Base-by-base conservation (phyloP, 2,329 filamentous ascomycete species). In the Lachnellula suecica region DNA sequence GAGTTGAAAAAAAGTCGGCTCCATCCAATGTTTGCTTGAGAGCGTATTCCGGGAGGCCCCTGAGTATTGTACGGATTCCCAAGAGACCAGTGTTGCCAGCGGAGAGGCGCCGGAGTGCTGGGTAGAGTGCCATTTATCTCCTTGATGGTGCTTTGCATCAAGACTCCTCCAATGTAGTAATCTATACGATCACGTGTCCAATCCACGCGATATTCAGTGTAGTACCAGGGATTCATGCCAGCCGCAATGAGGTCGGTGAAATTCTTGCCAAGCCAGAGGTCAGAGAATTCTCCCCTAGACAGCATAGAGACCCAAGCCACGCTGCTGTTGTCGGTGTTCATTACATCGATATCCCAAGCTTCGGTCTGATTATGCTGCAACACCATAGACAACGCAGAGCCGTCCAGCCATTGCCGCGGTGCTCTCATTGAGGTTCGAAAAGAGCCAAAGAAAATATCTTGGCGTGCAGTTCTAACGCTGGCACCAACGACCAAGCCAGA, bases 1-100 rank as follows among this genome's bases (percentile, higher is more conserved):
- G 74, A 74, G 56, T 78, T 78, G 68, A 78, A 78, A 59, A 78
- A 78, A 24, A 73, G 64, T n/a, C 75, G 70, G 9, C 73, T 68
- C 72, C 73, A 78, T 7, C 66, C 72, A 27, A 78, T 60, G 22
- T 72, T 71, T 4, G 75, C 75, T 19, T 65, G 59, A 2, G 72
- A 70, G n/a, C 60, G 63, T 19, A 66, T 66, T 15, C 37, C 43
- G 2, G 75, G 74, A 13, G 76, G 76, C 4, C 75, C 75, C 58
- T 72, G 64, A 67, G 73, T 77, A 2, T 66, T 72, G 54, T 70
- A 71, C 11, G 60, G 56, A 54, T 77, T 73, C 9, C 75, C 75
- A 8, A 68, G 71, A 0, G 74, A 76, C 75, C 75, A 78, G 59
- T 78, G 75, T 58, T 74, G 73, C 59, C 76, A 70, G 46, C 70